Base-by-base conservation (phyloP, 331 rosid genomes). In the Malus hybrid region DNA sequence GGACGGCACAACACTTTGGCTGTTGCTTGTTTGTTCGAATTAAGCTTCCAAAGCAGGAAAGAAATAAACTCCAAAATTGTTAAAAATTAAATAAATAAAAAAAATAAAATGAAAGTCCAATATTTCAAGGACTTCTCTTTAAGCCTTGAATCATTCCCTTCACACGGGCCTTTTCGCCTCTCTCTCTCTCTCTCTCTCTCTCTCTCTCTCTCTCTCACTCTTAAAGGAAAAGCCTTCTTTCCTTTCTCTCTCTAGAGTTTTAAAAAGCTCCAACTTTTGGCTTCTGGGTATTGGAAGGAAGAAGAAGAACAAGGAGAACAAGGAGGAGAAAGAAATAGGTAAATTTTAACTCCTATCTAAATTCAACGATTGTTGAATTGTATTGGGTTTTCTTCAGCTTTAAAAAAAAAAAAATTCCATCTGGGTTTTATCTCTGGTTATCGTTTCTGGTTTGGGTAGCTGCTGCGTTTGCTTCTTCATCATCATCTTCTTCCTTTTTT, bases 91-190 rank as follows among this genome's bases (percentile, higher is more conserved):
- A 33, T 15, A 15, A 5, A 14, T 1, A 50, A 0, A 39, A 73
- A 16, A 27, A 16, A 39, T 22, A 57, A 57, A 75, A n/a, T 20
- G 54, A 19, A 60, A 67, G 39, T 70, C 31, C 63, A 29, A 60
- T 32, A 64, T 65, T 66, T 64, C 57, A 36, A 28, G 62, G 77
- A 70, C 64, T 70, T 70, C 42, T 32, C 64, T 46, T 16, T 6
- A 61, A 27, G 65, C 82, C 76, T 83, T 70, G 77, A 79, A 83
- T 84, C 82, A 79, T 80, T 81, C 88, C 66, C 67, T 16, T 16
- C 57, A 6, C 57, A 75, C 83, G 31, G 34, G 70, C 80, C 82
- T 69, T 64, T 75, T 56, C 70, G 60, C 81, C 65, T 19, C 79
- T 33, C 55, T 54, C 18, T 14, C 67, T 79, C 77, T 76, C 75